Conservation (phyloP, 129 eudicot species). For the Arctium minus region DNA sequence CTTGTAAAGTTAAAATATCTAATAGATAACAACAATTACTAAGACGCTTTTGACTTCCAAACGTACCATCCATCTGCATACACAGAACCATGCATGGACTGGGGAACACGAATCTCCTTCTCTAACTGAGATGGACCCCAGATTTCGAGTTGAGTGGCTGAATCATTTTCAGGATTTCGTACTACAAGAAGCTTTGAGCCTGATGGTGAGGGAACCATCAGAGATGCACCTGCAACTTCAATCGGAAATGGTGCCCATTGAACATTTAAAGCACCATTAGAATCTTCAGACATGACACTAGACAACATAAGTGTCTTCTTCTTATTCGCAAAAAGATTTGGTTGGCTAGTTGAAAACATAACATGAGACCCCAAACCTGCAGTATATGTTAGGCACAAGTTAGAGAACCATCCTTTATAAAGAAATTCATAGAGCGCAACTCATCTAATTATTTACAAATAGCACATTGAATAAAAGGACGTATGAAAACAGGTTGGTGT, state of each 20-base stretch:
- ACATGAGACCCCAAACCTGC: slow-evolving; percentile 50
- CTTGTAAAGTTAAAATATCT: neutral
- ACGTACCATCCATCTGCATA: slow-evolving; percentile 93
- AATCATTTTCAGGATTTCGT: slow-evolving; percentile 73
- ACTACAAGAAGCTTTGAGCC: slow-evolving; percentile 86
- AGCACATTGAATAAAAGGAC: neutral
- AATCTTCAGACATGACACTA: slow-evolving; percentile 44
- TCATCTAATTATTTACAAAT: neutral
- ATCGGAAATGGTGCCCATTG: slow-evolving; percentile 89
- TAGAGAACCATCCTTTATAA: neutral
- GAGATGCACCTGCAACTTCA: slow-evolving; percentile 73
- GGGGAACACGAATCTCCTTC: slow-evolving; percentile 75
- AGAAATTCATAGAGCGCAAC: neutral
- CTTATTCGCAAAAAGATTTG: slow-evolving; percentile 76
- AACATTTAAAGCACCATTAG: slow-evolving; percentile 39
- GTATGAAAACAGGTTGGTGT: neutral
- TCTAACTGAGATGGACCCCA: slow-evolving; percentile 75
- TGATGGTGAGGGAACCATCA: slow-evolving; percentile 89
- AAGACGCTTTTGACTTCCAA: neutral
- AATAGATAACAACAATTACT: neutral
- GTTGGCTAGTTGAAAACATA: slow-evolving; percentile 73
- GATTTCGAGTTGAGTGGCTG: slow-evolving; percentile 75
- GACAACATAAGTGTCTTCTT: slow-evolving; percentile 65
- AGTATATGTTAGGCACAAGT: neutral
- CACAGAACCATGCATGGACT: slow-evolving; percentile 81